A percentile compares a stretch with the other conserved stretches of the same genome.
These are phyloP conservation scores for Escovopsis sp. DNA, from an alignment of 2,329 filamentous ascomycete genomes.

Conservation along the genomic window DNA sequence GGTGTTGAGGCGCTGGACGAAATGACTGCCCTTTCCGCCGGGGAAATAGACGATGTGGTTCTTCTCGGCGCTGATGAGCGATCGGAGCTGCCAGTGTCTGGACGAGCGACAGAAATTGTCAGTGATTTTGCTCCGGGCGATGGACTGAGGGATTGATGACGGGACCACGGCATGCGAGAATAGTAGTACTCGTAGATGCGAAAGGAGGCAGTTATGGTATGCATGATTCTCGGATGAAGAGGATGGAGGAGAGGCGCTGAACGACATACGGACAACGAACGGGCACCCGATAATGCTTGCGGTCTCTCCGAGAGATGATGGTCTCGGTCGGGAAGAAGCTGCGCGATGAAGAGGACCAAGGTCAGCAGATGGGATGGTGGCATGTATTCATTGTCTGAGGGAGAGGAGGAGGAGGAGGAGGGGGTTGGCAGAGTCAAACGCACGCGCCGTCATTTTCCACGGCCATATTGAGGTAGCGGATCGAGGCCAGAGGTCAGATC, in stretches of 20 bases:
- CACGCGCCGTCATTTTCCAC: slow-evolving; percentile 38
- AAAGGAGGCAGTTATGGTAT: too few species aligned
- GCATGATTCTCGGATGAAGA: too few species aligned
- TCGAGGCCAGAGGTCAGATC: background rate
- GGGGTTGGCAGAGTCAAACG: slow-evolving; percentile 8
- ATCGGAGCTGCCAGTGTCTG: slow-evolving; percentile 79
- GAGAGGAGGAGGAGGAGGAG: background rate
- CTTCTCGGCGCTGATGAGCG: slow-evolving; percentile 71
- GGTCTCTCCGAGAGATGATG: slow-evolving; percentile 43
- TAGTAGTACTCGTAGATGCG: too few species aligned
- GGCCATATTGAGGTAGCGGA: slow-evolving; percentile 27
- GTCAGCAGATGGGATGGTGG: background rate
- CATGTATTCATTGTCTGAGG: too few species aligned
- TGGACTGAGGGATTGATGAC: too few species aligned
- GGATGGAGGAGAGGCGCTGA: slow-evolving; percentile 6
- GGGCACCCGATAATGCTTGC: slow-evolving; percentile 51
- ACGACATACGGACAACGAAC: slow-evolving; percentile 47
- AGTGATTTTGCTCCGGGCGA: background rate
- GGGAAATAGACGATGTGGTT: slow-evolving; percentile 74
- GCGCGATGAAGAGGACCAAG: slow-evolving; percentile 2
- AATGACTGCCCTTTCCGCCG: slow-evolving; percentile 48
- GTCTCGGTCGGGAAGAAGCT: slow-evolving; percentile 52
- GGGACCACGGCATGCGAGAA: too few species aligned
- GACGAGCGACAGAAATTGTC: background rate
- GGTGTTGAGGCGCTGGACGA: slow-evolving; percentile 54